Conservation (phyloP, 1,284 basidiomycete species). For the Malassezia japonica region DNA sequence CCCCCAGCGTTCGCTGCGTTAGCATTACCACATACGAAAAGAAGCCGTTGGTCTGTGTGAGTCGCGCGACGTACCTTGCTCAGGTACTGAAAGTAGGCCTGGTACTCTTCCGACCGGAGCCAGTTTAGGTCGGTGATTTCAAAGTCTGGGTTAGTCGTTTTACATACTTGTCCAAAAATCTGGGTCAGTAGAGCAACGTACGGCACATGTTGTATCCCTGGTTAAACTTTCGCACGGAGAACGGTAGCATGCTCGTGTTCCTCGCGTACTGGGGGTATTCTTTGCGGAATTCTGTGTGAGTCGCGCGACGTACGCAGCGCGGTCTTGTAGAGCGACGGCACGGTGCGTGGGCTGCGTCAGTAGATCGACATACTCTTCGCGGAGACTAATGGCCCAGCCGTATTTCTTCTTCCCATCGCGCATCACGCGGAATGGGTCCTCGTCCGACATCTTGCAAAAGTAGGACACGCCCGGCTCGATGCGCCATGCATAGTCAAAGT, state of each 20-base stretch:
- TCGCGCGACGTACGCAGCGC: conserved; percentile 50
- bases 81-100: conserved; percentile 65
- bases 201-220: conserved; percentile 39
- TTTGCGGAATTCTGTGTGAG: conserved; percentile 55
- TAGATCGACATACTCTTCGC: conserved; percentile 51
- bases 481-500: conserved; percentile 87
- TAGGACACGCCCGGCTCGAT: conserved; percentile 66
- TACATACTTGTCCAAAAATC: conserved; percentile 49
- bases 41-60: conserved; percentile 56
- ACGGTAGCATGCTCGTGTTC: conserved; percentile 61
- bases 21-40: conserved; percentile 20
- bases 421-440: conserved; percentile 81
- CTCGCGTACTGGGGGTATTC: conserved; percentile 59
- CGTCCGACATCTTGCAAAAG: conserved; percentile 61
- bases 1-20: conserved; percentile 58
- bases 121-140: conserved; percentile 67
- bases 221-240: conserved; percentile 54
- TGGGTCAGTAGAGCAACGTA: not conserved
- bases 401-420: conserved; percentile 60
- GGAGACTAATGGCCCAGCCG: conserved; percentile 68
- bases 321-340: conserved; percentile 63
- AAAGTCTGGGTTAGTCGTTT: conserved; percentile 57
- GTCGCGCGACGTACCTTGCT: no score
- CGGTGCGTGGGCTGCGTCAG: conserved; percentile 58
- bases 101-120: conserved; percentile 67